Conservation (phyloP, 2,329 filamentous ascomycete genomes). For the Pseudofabraea citricarpa region DNA sequence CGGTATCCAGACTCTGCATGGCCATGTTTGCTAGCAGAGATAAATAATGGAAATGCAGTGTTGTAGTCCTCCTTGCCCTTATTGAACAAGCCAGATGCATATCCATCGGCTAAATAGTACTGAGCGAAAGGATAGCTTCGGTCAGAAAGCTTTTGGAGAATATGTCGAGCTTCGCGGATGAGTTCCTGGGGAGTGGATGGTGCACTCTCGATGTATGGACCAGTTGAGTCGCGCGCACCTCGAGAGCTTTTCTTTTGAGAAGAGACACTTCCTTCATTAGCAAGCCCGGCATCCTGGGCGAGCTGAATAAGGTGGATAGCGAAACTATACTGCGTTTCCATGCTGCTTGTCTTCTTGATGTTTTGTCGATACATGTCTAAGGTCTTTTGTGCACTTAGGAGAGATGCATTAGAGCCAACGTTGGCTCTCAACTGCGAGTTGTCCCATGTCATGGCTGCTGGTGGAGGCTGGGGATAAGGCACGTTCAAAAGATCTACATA, state of each 20-base stretch:
- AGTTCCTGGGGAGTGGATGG: conserved; percentile 60
- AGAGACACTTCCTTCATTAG: conserved; percentile 36
- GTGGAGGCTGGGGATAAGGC: conserved; percentile 31
- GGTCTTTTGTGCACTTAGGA: conserved; percentile 88
- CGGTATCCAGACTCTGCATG: conserved; percentile 95
- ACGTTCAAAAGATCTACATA: conserved; percentile 50
- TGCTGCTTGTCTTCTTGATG: conserved; percentile 93
- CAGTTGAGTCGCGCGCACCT: conserved; percentile 40
- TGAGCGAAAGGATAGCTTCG: conserved; percentile 94
- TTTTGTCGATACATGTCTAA: conserved; percentile 97
- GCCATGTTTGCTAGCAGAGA: conserved; percentile 91
- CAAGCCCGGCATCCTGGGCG: conserved; percentile 70
- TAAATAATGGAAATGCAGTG: conserved; percentile 86
- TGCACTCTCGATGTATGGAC: conserved; percentile 39
- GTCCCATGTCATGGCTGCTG: conserved; percentile 49
- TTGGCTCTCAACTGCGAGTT: conserved; percentile 75
- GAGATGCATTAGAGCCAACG: conserved; percentile 84
- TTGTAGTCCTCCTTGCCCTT: conserved; percentile 92
- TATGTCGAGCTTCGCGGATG: conserved; percentile 80
- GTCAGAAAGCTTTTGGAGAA: conserved; percentile 80
- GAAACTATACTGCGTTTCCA: conserved; percentile 91
- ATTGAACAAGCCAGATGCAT: conserved; percentile 88
- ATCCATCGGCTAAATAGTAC: conserved; percentile 94
- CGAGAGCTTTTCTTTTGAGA: conserved; percentile 34
- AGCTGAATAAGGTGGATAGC: conserved; percentile 90